phyloP scores from a whole-genome alignment of 768 basidiomycete genomes.

The Xerocomellus chrysenteron region DNA sequence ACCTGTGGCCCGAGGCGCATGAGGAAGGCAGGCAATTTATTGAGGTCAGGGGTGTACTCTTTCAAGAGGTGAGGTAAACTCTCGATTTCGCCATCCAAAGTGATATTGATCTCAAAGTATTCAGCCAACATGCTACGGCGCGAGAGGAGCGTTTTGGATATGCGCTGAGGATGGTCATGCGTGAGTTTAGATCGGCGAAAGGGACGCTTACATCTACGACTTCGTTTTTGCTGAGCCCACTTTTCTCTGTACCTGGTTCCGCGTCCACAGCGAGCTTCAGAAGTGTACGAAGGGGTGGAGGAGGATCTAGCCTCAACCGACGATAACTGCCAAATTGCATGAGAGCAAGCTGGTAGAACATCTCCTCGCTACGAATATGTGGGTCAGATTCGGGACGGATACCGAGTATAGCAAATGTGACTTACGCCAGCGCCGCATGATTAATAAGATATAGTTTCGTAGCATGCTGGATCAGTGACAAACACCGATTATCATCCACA shows the following conservation, averaged over 20 bases:
- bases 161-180: constrained; percentile 45
- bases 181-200: neutral
- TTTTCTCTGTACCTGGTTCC: constrained; percentile 48
- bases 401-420: constrained; percentile 12
- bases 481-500: constrained; percentile 68
- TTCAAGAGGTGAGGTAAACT: constrained; percentile 79
- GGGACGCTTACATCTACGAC: constrained; percentile 64
- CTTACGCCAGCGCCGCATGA: constrained; percentile 80
- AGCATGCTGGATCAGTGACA: constrained; percentile 82
- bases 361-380: constrained; percentile 64
- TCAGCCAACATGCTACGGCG: constrained; percentile 85
- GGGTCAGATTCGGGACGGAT: neutral
- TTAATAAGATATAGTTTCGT: constrained; percentile 91
- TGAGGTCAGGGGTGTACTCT: constrained; percentile 88
- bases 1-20: constrained; percentile 94
- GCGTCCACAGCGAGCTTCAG: constrained; percentile 79
- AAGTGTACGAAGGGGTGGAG: constrained; percentile 69
- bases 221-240: constrained; percentile 53
- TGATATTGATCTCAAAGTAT: constrained; percentile 83
- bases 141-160: constrained; percentile 55
- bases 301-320: constrained; percentile 76
- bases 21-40: constrained; percentile 84
- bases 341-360: constrained; percentile 92
- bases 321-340: constrained; percentile 87
- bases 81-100: constrained; percentile 63